These are phyloP conservation scores for Aspergillus floridensis DNA, from an alignment of 2,329 filamentous ascomycete species.

Conservation along the genomic window DNA sequence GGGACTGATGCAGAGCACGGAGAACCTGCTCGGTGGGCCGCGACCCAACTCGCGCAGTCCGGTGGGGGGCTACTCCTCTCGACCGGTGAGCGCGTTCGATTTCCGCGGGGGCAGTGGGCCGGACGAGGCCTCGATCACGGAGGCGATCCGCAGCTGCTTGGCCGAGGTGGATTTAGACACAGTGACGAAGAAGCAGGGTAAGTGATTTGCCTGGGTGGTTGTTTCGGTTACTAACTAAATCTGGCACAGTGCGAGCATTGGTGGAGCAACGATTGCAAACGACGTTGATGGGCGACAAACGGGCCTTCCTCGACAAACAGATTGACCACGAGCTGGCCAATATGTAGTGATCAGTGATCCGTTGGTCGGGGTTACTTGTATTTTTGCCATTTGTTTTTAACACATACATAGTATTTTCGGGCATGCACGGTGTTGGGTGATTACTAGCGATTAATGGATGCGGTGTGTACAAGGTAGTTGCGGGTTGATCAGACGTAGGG, in stretches of 20 bases:
- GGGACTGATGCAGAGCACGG: slow-evolving; percentile 44
- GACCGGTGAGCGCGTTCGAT: slow-evolving; percentile 55
- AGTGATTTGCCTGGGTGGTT: slow-evolving; percentile 21
- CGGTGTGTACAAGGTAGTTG: too few relatives aligned
- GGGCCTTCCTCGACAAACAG: slow-evolving; percentile 84
- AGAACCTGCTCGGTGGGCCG: slow-evolving; percentile 43
- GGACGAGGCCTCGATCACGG: slow-evolving; percentile 75
- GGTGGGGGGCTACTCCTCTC: slow-evolving; percentile 45
- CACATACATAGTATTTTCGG: slow-evolving; percentile 1
- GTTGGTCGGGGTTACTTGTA: neutral
- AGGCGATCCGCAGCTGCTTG: slow-evolving; percentile 79
- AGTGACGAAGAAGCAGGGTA: slow-evolving; percentile 95
- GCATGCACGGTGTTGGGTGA: slow-evolving; percentile 18
- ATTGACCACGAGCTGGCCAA: slow-evolving; percentile 92
- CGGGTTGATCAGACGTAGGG: too few relatives aligned
- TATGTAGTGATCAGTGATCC: slow-evolving; percentile 58
- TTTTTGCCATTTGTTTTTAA: slow-evolving; percentile 24
- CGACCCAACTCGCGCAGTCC: slow-evolving; percentile 47
- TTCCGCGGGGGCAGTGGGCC: slow-evolving; percentile 63
- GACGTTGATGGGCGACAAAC: slow-evolving; percentile 79
- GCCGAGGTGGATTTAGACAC: slow-evolving; percentile 88
- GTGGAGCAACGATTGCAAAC: slow-evolving; percentile 93
- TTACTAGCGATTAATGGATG: slow-evolving; percentile 5
- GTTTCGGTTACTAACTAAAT: neutral
- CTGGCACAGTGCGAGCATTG: slow-evolving; percentile 64